Base-by-base conservation (phyloP, 805 yeast species). In the Candida stauntonica region DNA sequence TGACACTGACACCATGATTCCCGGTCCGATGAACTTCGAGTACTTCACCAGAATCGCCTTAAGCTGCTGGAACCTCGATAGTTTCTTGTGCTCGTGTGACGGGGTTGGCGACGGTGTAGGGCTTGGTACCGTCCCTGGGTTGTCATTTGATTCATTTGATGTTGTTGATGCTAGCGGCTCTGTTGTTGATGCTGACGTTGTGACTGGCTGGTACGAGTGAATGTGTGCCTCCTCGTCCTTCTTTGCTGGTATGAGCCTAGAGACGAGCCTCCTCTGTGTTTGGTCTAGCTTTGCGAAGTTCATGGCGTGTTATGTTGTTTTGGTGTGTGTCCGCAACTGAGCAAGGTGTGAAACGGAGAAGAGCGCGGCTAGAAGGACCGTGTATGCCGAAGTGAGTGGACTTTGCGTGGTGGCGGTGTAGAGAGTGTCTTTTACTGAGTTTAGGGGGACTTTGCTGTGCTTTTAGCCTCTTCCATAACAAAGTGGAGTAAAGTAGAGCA, bases 1-100 rank as follows among this genome's bases (percentile, higher is more conserved):
- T 0, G 97, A 91, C 24, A 91, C 96, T 5, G 89, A 75, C 2
- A 93, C 95, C 95, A 91, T 83, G 33, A 91, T 66, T 0, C 99
- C 98, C 0, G 98, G 98, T 0, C 98, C 98, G n/a, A 91, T 69
- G 57, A 84, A 85, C 45, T 68, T 62, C 29, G 68, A 61, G 58
- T 80, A 84, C 50, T 79, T 81, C 29, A 54, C 48, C 7, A 67
- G 17, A 2, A 60, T 40, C n/a, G 36, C 18, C 17, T 49, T 31
- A 8, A 56, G 4, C 29, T 21, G 33, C 26, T 45, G 50, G 26
- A 38, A 39, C 12, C 40, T 29, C 5, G 50, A 28, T 3, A 15
- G 29, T 14, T 15, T 18, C 14, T 13, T 17, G 13, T 13, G 11
- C 13, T 6, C 12, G 26, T 5, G 26, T 13, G 16, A 21, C 18